Conservation (phyloP, 805 yeast genomes). For the Yarrowia divulgata region DNA sequence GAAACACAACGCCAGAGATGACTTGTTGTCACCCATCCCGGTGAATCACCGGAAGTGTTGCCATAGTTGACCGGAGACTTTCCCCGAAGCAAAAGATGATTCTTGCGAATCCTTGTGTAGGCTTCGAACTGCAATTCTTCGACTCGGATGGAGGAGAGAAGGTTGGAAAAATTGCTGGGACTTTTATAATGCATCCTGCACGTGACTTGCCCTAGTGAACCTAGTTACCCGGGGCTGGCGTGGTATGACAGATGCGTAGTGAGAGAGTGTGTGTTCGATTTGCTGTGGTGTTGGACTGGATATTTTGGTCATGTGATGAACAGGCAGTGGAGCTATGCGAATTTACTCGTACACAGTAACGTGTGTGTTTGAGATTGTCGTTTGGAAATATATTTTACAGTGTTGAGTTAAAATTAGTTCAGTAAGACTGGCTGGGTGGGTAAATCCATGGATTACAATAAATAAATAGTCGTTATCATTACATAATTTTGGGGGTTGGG, state of each 20-base stretch:
- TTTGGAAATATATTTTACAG: no score
- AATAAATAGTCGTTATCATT: conserved; percentile 18
- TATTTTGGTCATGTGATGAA: no score
- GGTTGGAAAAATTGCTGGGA: conserved; percentile 26
- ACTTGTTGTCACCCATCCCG: conserved; percentile 29
- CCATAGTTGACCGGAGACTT: conserved; percentile 52
- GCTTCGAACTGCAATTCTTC: conserved; percentile 51
- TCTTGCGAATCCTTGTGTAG: conserved; percentile 43
- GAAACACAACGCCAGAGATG: conserved; percentile 36
- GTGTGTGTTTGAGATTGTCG: no score
- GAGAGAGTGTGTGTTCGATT: conserved; percentile 4
- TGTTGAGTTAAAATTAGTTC: no score
- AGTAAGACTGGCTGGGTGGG: no score
- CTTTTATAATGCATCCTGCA: conserved; percentile 3
- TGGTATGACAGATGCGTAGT: neutral
- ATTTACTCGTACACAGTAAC: no score
- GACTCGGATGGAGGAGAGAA: conserved; percentile 39
- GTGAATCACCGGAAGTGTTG: conserved; percentile 45
- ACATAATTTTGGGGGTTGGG: neutral
- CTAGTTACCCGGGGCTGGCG: conserved; percentile 4
- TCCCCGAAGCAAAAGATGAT: conserved; percentile 49
- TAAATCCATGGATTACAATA: neutral
- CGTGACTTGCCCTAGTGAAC: conserved; percentile 10
- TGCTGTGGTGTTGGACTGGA: no score
- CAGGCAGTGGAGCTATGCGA: no score